phyloP scores from a whole-genome alignment of 2,329 filamentous ascomycete species.

The Arachnomyces sp. region DNA sequence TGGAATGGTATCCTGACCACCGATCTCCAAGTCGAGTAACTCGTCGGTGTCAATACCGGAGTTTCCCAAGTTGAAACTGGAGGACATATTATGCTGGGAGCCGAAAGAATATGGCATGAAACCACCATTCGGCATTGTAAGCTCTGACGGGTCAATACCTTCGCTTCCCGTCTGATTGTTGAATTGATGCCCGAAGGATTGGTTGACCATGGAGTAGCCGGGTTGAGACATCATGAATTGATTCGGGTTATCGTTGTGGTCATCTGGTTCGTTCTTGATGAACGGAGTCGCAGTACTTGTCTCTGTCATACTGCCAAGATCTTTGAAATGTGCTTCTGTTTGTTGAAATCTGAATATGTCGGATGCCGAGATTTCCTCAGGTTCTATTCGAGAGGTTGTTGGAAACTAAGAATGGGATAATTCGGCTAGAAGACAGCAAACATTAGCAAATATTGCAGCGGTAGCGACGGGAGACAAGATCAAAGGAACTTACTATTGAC shows the following conservation, averaged over 20 bases:
- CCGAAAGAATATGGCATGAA: conserved; percentile 53
- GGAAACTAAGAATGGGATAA: too few relatives aligned
- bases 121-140: conserved; percentile 57
- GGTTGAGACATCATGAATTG: conserved; percentile 43
- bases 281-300: conserved; percentile 51
- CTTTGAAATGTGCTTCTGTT: too few relatives aligned
- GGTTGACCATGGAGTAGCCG: conserved; percentile 46
- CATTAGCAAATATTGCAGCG: too few relatives aligned
- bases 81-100: conserved; percentile 57
- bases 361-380: too few relatives aligned
- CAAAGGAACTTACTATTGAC: not conserved
- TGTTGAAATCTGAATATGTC: too few relatives aligned
- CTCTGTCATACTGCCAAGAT: conserved; percentile 40
- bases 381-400: too few relatives aligned
- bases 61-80: conserved; percentile 68
- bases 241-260: conserved; percentile 49
- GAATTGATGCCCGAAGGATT: conserved; percentile 43
- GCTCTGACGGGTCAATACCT: conserved; percentile 75
- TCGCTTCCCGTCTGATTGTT: conserved; percentile 42
- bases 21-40: conserved; percentile 58
- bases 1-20: conserved; percentile 30
- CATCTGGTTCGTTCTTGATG: conserved; percentile 63
- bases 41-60: conserved; percentile 83
- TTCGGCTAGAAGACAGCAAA: too few relatives aligned
- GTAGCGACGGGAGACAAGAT: not conserved